These are phyloP conservation scores for Xylaria flabelliformis DNA, from an alignment of 495 filamentous ascomycete species.

Conservation along the genomic window DNA sequence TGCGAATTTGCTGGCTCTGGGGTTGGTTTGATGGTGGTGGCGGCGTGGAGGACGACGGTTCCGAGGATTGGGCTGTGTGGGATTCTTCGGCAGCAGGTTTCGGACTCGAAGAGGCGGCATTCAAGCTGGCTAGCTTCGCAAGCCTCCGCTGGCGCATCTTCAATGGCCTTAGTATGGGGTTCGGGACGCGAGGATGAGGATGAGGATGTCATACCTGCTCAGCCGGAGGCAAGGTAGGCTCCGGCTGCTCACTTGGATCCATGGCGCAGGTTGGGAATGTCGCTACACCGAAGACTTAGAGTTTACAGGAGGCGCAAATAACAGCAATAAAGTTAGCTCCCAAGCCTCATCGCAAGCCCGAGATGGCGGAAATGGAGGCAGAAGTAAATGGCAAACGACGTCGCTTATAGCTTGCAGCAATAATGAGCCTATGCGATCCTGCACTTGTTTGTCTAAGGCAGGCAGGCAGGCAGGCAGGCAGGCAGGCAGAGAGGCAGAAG, in stretches of 20 bases:
- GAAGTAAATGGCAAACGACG: neutral
- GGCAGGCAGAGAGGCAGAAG: neutral
- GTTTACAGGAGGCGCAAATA: slow-evolving; percentile 5
- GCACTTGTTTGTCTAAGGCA: neutral
- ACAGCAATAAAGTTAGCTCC: slow-evolving; percentile 14
- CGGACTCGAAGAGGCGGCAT: slow-evolving; percentile 22
- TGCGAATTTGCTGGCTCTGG: slow-evolving; percentile 25
- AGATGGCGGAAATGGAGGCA: neutral
- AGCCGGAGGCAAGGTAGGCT: slow-evolving; percentile 36
- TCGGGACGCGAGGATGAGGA: neutral
- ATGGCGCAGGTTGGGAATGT: slow-evolving; percentile 23
- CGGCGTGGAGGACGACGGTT: slow-evolving; percentile 19
- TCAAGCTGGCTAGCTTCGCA: slow-evolving; percentile 61
- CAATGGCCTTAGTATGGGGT: slow-evolving; percentile 1
- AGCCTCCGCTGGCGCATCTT: slow-evolving; percentile 76
- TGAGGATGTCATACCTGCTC: slow-evolving; percentile 36
- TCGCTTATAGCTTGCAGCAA: neutral
- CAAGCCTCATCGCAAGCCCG: slow-evolving; percentile 19
- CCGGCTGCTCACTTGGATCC: slow-evolving; percentile 36
- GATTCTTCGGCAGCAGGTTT: slow-evolving; percentile 33
- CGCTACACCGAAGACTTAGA: neutral
- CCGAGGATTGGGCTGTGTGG: slow-evolving; percentile 10
- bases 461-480: neutral
- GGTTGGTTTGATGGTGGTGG: slow-evolving; percentile 1
- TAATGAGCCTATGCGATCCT: neutral